Evolutionary conservation across 371 early-diverging fungal species (phyloP), one percentile per base, ranked within the genome.

Genomic region (Rhizopus arrhizus): DNA sequence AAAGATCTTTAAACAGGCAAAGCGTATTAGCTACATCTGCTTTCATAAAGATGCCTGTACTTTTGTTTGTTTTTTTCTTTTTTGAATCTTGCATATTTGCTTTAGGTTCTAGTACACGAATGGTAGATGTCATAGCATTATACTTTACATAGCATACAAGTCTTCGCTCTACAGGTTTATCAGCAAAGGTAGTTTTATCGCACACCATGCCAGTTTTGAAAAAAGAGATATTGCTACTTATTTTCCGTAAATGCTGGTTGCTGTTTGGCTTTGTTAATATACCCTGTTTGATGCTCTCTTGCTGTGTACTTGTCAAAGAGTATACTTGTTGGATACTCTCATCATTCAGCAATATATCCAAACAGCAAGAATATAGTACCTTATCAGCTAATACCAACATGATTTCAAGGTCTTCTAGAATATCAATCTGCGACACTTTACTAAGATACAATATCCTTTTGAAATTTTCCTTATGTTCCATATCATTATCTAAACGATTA

Each of bases 141-240:
- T 79, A 81, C 49, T 85, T 81, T n/a, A 91, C 91, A 48, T 85
- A 82, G 53, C 89, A 85, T 22, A 95, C 85, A 5, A 93, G 70
- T 1, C 61, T 64, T 40, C 61, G 56, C 31, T 60, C 58, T 22
- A 55, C 50, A 43, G 43, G 51, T 32, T 45, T 46, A 9, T 59
- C 60, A 7, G 52, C 15, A n/a, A 56, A 46, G 12, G 43, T 41
- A 4, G 87, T 81, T 53, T 79, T 64, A 53, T 88, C 87, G 56
- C 80, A 77, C 59, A 87, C 89, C 13, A 83, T 73, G 3, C 96
- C 96, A 13, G 85, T 82, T 69, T 92, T 91, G 82, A 95, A 92
- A 68, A 95, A 95, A 49, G 88, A 86, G 32, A 91, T 87, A 57
- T 87, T 86, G 6, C 87, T 77, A 29, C 81, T 84, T 33, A 95